Evolutionary conservation across 805 yeast genomes (phyloP), one percentile per base, ranked within the genome.

Genomic region (Aciculoconidium aculeatum): DNA sequence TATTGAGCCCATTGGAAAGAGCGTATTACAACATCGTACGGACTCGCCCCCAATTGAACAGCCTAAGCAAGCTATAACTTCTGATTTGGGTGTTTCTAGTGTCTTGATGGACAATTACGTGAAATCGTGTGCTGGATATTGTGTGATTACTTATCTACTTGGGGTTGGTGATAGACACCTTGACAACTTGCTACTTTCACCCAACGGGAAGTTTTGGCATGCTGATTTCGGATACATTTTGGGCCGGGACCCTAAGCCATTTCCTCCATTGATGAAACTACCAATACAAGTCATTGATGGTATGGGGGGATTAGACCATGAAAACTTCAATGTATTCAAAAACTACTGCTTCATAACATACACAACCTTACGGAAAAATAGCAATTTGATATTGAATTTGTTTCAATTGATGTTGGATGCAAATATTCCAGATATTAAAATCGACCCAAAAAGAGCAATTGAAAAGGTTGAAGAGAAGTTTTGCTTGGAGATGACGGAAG

Each of bases 91-190:
- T 0, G 77, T 83, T 1, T 61, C 68, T 7, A 56, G 75, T 0
- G 73, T 72, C 41, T 84, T 78, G 0, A 85, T 92, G 95, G 97
- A 92, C 45, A 90, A 83, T 41, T 92, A 84, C 57, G 90, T 92
- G 5, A 75, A 88, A 41, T 85, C 96, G 3, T 86, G 96, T 51
- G 96, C 99, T 14, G 99, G 98, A 0, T 92, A 92, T 50, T 92
- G 96, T 63, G 97, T 92, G 1, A 83, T 92, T 14, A 92, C 98
- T 0, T 92, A 92, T 45, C 61, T 92, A 6, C 59, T 92, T 9
- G 99, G 98, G 5, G 96, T 92, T 6, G 99, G 99, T 10, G 99
- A 92, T 57, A 72, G 99, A 34, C 99, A 92, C 61, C 64, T 92
- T 39, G 99, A 92, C 49, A 92, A 92, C 47, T 59, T 92, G 39